Conservation (phyloP, 2,329 filamentous ascomycete genomes). For the Bipolaris bicolor region DNA sequence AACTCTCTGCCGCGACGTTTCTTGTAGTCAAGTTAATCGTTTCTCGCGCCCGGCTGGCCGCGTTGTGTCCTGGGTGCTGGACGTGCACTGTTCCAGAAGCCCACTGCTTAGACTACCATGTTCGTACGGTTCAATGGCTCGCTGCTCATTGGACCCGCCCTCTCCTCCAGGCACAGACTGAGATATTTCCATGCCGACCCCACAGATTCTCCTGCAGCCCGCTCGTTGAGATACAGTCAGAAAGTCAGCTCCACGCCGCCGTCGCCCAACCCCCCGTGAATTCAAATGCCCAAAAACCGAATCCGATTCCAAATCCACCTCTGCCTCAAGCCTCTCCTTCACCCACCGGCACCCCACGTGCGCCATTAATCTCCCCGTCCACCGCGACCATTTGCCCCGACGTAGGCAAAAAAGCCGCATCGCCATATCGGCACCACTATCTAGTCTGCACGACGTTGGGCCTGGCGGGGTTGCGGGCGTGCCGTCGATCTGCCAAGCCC, state of each 20-base stretch:
- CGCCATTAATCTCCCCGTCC: constrained; percentile 18
- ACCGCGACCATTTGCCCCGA: constrained; percentile 13
- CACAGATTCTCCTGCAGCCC: constrained; percentile 28
- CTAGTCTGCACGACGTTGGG: constrained; percentile 34
- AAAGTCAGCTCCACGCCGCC: constrained; percentile 11
- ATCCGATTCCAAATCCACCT: neutral
- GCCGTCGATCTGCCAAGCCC: constrained; percentile 34
- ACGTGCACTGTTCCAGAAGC: constrained; percentile 18
- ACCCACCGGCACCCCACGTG: constrained; percentile 34
- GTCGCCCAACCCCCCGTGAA: neutral
- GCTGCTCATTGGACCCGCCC: constrained; percentile 9
- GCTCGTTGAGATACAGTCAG: constrained; percentile 8
- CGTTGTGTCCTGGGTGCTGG: constrained; percentile 5
- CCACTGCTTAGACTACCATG: neutral
- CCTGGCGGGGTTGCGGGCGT: constrained; percentile 28
- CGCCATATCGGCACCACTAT: constrained; percentile 41
- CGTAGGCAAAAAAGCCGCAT: constrained; percentile 33
- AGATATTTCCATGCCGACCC: constrained; percentile 23
- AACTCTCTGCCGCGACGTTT: constrained; percentile 27
- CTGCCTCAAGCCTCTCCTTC: constrained; percentile 18
- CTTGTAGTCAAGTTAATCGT: constrained; percentile 37
- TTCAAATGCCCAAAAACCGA: neutral
- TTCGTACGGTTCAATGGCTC: neutral
- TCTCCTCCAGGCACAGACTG: constrained; percentile 21
- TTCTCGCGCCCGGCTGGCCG: constrained; percentile 17